These are phyloP conservation scores for Cystobasidiopsis lactophilus DNA, from an alignment of 768 basidiomycete species.

Conservation along the genomic window DNA sequence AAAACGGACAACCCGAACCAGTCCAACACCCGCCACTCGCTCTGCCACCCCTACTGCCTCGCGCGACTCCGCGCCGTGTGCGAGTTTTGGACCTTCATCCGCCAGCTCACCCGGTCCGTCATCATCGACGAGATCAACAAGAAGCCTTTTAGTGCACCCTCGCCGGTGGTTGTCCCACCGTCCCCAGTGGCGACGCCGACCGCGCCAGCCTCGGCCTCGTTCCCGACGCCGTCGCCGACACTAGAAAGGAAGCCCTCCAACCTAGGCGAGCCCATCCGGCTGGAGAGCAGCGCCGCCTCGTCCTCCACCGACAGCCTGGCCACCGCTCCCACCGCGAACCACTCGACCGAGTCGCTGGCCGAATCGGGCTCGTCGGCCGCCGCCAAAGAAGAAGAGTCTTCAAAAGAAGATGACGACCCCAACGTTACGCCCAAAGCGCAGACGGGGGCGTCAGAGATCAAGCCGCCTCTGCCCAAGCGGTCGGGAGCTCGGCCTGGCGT, in stretches of 20 bases:
- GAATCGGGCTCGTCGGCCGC: too few relatives aligned
- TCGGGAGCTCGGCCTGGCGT: too few relatives aligned
- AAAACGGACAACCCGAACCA: conserved; percentile 9
- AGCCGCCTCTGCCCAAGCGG: too few relatives aligned
- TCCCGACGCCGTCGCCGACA: background rate
- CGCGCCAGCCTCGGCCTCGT: background rate
- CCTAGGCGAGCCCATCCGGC: background rate
- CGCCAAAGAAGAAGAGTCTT: too few relatives aligned
- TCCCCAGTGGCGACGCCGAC: too few relatives aligned
- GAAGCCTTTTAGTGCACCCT: background rate
- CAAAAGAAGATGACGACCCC: too few relatives aligned
- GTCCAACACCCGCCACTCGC: conserved; percentile 10
- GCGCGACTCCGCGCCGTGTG: conserved; percentile 18
- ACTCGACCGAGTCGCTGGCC: too few relatives aligned
- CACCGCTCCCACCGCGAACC: too few relatives aligned
- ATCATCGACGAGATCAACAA: conserved; percentile 15
- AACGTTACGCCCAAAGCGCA: too few relatives aligned
- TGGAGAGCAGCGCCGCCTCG: background rate
- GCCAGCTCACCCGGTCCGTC: conserved; percentile 16
- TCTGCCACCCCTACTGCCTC: conserved; percentile 20
- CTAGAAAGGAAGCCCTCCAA: too few relatives aligned
- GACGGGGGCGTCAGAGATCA: too few relatives aligned
- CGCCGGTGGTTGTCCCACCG: background rate
- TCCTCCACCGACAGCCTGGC: too few relatives aligned
- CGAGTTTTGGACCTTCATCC: conserved; percentile 21